Conservation (phyloP, 1,284 basidiomycete species). For the Trichosporon inkin region DNA sequence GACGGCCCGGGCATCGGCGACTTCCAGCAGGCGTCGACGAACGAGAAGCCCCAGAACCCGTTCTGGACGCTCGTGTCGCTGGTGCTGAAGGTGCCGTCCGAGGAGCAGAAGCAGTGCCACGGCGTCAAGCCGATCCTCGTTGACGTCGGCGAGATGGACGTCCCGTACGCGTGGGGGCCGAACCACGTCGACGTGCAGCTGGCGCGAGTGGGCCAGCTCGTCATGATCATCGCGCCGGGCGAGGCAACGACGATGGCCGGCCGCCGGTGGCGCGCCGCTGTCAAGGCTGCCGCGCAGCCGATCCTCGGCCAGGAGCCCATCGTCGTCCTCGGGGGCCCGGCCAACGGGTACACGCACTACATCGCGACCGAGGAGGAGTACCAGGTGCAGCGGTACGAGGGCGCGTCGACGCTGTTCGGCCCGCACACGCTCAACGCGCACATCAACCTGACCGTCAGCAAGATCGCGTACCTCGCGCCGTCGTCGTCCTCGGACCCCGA, state of each 20-base stretch:
- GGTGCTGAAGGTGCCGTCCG: background rate
- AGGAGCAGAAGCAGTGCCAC: slow-evolving; percentile 17
- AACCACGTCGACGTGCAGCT: slow-evolving; percentile 19
- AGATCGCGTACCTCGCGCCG: slow-evolving; percentile 11
- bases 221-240: slow-evolving; percentile 18
- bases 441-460: slow-evolving; percentile 18
- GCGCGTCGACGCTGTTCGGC: slow-evolving; percentile 20
- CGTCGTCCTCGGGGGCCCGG: slow-evolving; percentile 21
- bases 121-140: slow-evolving; percentile 19
- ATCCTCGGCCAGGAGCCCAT: slow-evolving; percentile 11
- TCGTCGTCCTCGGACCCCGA: background rate
- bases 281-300: slow-evolving; percentile 1
- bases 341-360: slow-evolving; percentile 20
- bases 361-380: slow-evolving; percentile 18
- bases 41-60: slow-evolving; percentile 9
- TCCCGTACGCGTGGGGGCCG: slow-evolving; percentile 17
- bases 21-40: slow-evolving; percentile 11
- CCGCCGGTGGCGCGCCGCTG: slow-evolving; percentile 16
- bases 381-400: slow-evolving; percentile 22
- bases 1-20: slow-evolving; percentile 18
- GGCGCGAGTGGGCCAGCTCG: slow-evolving; percentile 19
- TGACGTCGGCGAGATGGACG: slow-evolving; percentile 19
- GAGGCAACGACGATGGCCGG: slow-evolving; percentile 21
- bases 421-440: slow-evolving; percentile 16
- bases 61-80: slow-evolving; percentile 16